Evolutionary conservation across 306 rosid genomes (phyloP), one percentile per base, ranked within the genome.

Genomic region (Pueraria montana): DNA sequence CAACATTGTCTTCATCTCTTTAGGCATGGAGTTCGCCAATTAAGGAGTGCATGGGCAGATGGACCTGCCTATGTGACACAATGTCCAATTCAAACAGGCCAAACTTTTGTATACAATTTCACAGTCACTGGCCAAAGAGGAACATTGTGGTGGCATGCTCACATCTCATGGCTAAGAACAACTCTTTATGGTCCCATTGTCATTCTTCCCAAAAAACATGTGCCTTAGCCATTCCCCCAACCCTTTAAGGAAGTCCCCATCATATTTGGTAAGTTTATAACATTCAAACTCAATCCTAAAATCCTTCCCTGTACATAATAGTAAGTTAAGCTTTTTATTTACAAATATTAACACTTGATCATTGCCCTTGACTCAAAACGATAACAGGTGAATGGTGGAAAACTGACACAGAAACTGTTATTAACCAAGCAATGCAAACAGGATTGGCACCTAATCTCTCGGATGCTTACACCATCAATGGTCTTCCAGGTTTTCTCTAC

Each of bases 151-250:
- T 48, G 53, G 53, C 53, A 48, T 48, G 18, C 53, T 18, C 53
- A 48, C 4, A 13, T 48, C 53, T 89, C 92, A 74, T 92, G 94
- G 97, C 87, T 92, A 5, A 89, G 92, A 74, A 80, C 88, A 11
- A 92, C 90, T 20, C 56, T 92, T 12, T 23, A 92, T 79, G 94
- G 97, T 32, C 84, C 97, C 23, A 78, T 92, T 77, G 89, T 87
- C 74, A 92, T 92, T 74, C 94, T 90, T 64, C 96, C 96, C 53
- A 92, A 86, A 76, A 81, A 59, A 38, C 89, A 88, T 53, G 85
- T 48, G 12, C 83, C 89, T 23, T 92, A 89, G 76, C 96, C 93
- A 16, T 88, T 88, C 16, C 89, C 90, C 16, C 90, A 84, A 69
- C 89, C 93, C 14, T 74, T 76, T 70, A 83, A 82, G 66, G 93